Evolutionary conservation across 2,329 filamentous ascomycete species (phyloP), one percentile per base, ranked within the genome.

Genomic region (Periconia sp.): DNA sequence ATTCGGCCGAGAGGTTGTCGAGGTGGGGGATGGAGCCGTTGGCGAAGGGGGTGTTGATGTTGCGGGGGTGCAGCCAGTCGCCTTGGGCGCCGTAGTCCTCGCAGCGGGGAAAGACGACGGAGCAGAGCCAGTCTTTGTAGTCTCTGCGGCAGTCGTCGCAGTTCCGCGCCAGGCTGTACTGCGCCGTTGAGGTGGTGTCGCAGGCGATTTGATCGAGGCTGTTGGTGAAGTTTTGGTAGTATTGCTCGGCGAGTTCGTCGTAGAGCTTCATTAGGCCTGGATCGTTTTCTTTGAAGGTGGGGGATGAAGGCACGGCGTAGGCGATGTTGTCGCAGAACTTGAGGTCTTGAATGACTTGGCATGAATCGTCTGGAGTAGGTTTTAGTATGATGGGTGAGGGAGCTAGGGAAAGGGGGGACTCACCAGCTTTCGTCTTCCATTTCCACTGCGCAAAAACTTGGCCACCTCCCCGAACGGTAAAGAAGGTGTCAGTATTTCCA

Each of bases 111-210:
- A 99, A 94, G 15, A 86, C 89, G 27, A 97, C 92, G 20, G 91
- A 89, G 77, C 94, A 99, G 18, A 99, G 86, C 94, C 94, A 99
- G 66, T 86, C 81, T 73, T 95, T 97, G 81, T 99, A 99, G 9
- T 91, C 91, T 1, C 71, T 67, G 15, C 80, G 84, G 74, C 94
- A 99, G 72, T 95, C 83, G 42, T 78, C 74, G 78, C 94, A 99
- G 61, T 75, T 84, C 41, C 86, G 84, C 1, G 85, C 89, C 14
- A 97, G 85, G 1, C 92, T 96, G 76, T 96, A 99, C 59, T 84
- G 83, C 14, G 89, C 85, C 33, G 87, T 86, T 1, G 83, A 76
- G 0, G 83, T 83, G 2, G 91, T 88, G 64, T 96, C 87, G 79
- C 94, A 99, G 14, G 90, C 86, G 20, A 96, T 84, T 69, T 97